phyloP scores from a whole-genome alignment of 2,329 filamentous ascomycete species.

The Leptosphaerulina australis region DNA sequence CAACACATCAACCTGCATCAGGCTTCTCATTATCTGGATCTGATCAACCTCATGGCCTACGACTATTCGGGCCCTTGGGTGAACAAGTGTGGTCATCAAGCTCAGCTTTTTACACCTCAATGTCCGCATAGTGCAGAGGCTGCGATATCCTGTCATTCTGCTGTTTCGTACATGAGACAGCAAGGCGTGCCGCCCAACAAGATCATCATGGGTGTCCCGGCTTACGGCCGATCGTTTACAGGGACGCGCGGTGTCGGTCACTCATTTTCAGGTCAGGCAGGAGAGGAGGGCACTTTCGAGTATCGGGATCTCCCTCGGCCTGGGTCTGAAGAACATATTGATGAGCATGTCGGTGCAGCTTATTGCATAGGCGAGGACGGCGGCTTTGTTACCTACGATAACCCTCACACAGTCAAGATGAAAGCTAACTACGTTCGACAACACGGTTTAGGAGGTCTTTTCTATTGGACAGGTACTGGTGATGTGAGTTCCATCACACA shows the following conservation, averaged over 20 bases:
- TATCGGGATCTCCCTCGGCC: constrained; percentile 71
- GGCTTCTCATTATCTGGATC: constrained; percentile 70
- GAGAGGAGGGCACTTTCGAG: constrained; percentile 73
- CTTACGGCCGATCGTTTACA: constrained; percentile 77
- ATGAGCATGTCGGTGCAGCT: constrained; percentile 71
- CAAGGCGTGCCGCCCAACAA: constrained; percentile 72
- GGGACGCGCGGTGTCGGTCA: constrained; percentile 70
- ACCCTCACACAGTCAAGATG: constrained; percentile 73
- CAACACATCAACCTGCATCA: constrained; percentile 70
- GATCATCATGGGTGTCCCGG: constrained; percentile 76
- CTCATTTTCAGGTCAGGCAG: constrained; percentile 58
- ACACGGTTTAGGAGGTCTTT: constrained; percentile 74
- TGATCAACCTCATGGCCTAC: constrained; percentile 80
- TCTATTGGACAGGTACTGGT: constrained; percentile 80
- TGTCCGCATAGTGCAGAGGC: constrained; percentile 61
- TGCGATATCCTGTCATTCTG: constrained; percentile 66
- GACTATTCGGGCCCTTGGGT: constrained; percentile 79
- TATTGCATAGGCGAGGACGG: constrained; percentile 75
- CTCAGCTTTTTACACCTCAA: constrained; percentile 70
- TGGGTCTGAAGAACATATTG: constrained; percentile 68
- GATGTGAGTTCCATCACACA: constrained; percentile 60
- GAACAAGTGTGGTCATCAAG: constrained; percentile 71
- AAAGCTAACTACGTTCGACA: constrained; percentile 77
- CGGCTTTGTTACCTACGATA: constrained; percentile 82
- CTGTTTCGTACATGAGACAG: constrained; percentile 68